Conservation (phyloP, 371 early-diverging fungal genomes). For the Rhizomucor pusillus region DNA sequence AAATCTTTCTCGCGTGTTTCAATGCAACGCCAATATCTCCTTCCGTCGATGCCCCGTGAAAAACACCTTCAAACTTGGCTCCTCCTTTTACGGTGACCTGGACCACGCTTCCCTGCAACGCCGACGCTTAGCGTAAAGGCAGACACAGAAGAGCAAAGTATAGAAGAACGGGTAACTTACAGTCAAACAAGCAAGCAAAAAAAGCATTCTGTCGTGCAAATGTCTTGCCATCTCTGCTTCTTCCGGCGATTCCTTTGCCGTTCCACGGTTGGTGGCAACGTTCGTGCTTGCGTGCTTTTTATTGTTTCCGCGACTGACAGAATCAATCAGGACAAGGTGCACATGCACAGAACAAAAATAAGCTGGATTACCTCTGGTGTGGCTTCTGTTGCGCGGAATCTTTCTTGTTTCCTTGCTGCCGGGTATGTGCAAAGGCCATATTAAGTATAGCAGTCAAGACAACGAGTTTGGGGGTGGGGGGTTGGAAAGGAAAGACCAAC, state of each 20-base stretch:
- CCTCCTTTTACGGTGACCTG: conserved; percentile 67
- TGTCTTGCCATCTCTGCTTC: conserved; percentile 35
- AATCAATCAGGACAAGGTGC: conserved; percentile 1
- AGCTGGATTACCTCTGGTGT: neutral
- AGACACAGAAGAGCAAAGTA: neutral
- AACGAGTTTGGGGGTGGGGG: no score
- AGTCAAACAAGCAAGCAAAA: conserved; percentile 66
- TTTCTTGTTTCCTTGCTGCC: conserved; percentile 37
- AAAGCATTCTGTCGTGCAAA: conserved; percentile 76
- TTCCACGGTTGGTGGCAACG: conserved; percentile 2
- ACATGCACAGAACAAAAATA: neutral
- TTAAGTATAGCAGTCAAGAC: no score
- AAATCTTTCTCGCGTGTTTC: conserved; percentile 54
- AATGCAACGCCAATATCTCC: conserved; percentile 80
- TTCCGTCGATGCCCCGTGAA: conserved; percentile 72
- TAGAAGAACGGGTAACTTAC: conserved; percentile 41
- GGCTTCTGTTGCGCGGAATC: conserved; percentile 19
- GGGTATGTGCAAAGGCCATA: neutral
- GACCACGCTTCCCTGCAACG: conserved; percentile 71
- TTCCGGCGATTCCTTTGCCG: conserved; percentile 13
- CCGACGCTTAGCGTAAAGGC: neutral
- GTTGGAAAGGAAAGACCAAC: neutral
- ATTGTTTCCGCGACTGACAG: conserved; percentile 25
- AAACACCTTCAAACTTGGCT: conserved; percentile 71
- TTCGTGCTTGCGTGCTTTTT: conserved; percentile 31